These are phyloP conservation scores for Lachancea thermotolerans DNA, from an alignment of 805 yeast genomes.

Conservation along the genomic window DNA sequence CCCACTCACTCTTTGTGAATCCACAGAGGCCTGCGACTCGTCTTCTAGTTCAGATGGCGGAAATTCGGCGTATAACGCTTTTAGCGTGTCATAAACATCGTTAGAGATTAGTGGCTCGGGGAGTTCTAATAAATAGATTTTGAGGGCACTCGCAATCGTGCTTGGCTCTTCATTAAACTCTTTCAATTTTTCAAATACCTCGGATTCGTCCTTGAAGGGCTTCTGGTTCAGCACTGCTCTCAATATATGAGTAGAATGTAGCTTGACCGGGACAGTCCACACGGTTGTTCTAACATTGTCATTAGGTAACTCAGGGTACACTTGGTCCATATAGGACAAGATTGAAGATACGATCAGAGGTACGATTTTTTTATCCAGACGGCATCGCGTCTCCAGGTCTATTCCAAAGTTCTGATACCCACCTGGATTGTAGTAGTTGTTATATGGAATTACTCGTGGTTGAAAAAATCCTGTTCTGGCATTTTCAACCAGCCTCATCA, in stretches of 20 bases:
- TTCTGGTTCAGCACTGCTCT: conserved; percentile 44
- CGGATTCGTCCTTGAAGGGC: conserved; percentile 29
- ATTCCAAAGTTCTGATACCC: conserved; percentile 73
- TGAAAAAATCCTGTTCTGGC: conserved; percentile 68
- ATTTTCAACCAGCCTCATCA: conserved; percentile 57
- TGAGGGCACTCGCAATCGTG: conserved; percentile 59
- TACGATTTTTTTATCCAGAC: conserved; percentile 65
- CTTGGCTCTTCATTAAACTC: conserved; percentile 41
- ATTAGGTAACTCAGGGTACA: conserved; percentile 61
- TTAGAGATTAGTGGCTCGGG: conserved; percentile 71
- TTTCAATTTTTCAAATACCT: conserved; percentile 29
- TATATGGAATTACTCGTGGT: conserved; percentile 68
- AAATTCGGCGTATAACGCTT: conserved; percentile 54
- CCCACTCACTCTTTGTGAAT: conserved; percentile 45
- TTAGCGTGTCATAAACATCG: conserved; percentile 58
- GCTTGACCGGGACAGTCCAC: conserved; percentile 64
- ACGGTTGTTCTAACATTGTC: conserved; percentile 61
- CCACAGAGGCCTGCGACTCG: conserved; percentile 21
- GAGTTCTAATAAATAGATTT: conserved; percentile 67
- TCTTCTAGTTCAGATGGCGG: conserved; percentile 26
- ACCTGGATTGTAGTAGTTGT: conserved; percentile 68
- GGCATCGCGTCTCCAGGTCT: conserved; percentile 61
- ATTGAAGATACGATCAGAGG: conserved; percentile 61
- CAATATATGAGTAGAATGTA: conserved; percentile 53
- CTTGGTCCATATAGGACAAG: conserved; percentile 57